A percentile compares a stretch with the other conserved stretches of the same genome.
phyloP scores from a whole-genome alignment of 768 basidiomycete genomes.

The Mycena amicta region DNA sequence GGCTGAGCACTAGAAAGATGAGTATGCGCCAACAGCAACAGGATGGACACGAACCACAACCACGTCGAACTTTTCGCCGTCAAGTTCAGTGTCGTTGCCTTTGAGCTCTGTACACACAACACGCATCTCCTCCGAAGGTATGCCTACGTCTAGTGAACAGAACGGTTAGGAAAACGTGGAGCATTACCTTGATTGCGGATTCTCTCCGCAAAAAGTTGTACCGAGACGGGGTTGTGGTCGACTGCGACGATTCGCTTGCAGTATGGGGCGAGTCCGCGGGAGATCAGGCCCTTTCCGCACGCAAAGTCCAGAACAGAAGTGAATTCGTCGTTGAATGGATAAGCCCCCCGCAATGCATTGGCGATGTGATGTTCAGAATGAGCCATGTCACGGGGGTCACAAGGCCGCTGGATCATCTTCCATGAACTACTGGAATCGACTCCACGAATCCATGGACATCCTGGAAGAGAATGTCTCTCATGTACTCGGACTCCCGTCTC shows the following conservation, averaged over 20 bases:
- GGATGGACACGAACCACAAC: constrained; percentile 54
- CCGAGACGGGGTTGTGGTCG: constrained; percentile 73
- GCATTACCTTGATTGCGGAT: constrained; percentile 57
- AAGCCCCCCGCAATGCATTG: constrained; percentile 38
- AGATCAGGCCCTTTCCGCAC: constrained; percentile 70
- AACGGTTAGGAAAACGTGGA: neutral
- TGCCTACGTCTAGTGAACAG: constrained; percentile 31
- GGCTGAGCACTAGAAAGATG: constrained; percentile 51
- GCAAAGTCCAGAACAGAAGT: constrained; percentile 75
- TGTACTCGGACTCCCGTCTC: neutral
- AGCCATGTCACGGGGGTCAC: neutral
- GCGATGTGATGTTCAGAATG: neutral
- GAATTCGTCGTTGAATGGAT: constrained; percentile 53
- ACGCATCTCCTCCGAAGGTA: constrained; percentile 65
- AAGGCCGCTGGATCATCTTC: neutral
- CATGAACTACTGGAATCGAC: neutral
- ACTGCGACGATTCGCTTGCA: constrained; percentile 69
- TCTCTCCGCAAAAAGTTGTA: constrained; percentile 64
- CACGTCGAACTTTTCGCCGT: constrained; percentile 64
- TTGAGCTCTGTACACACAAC: constrained; percentile 58
- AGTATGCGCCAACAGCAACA: neutral
- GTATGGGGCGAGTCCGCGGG: constrained; percentile 60
- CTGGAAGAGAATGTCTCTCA: neutral
- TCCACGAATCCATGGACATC: neutral
- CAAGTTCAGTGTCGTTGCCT: constrained; percentile 49